Conservation (phyloP, 1,284 basidiomycete genomes). For the Porodaedalea pini region DNA sequence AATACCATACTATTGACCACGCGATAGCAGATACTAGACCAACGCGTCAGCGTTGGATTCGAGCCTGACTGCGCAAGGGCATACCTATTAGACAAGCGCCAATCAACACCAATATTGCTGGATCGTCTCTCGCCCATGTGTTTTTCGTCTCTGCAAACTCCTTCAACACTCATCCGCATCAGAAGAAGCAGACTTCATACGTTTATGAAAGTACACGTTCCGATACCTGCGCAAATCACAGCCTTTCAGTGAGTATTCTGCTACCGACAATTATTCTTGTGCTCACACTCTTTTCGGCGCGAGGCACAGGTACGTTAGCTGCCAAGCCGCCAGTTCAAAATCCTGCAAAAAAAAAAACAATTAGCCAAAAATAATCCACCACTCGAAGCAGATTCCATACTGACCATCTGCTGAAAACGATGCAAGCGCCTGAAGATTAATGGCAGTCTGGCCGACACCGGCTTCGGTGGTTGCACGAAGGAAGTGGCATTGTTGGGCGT, state of each 20-base stretch:
- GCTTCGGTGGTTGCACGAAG: constrained; percentile 31
- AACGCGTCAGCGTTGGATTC: constrained; percentile 5
- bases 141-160: constrained; percentile 84
- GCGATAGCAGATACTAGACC: constrained; percentile 66
- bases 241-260: constrained; percentile 16
- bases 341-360: constrained; percentile 51
- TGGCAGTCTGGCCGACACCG: constrained; percentile 58
- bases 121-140: constrained; percentile 94
- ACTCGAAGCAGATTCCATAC: constrained; percentile 23
- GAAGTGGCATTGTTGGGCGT: constrained; percentile 33
- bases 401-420: constrained; percentile 83
- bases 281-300: constrained; percentile 88
- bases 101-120: constrained; percentile 85
- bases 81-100: constrained; percentile 66
- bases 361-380: neutral
- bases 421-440: constrained; percentile 74
- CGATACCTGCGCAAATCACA: constrained; percentile 57
- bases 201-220: constrained; percentile 91
- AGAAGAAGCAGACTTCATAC: constrained; percentile 39
- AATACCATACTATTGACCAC: constrained; percentile 84
- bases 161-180: neutral
- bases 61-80: neutral
- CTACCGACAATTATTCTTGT: constrained; percentile 17
- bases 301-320: constrained; percentile 87
- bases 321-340: constrained; percentile 93